Base-by-base conservation (phyloP, 176 grass and related monocot genomes). In the Lolium multiflorum region DNA sequence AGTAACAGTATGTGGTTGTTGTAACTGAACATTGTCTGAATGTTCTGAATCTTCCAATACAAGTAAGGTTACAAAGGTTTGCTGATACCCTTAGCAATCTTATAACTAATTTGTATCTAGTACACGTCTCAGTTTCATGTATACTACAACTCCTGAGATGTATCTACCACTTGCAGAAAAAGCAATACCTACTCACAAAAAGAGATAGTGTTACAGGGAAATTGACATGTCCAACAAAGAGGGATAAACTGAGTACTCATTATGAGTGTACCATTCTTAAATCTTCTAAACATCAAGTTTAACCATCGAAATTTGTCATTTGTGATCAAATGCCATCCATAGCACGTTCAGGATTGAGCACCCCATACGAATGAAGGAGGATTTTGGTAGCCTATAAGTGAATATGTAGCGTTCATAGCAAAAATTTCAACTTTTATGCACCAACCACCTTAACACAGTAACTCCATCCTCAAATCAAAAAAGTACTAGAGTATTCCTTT, bases 31-130 rank as follows among this genome's bases (percentile, higher is more conserved):
- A 60, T 48, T 73, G 21, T 31, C 21, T 83, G 68, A 7, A 71
- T 26, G 20, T 67, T 68, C 57, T 21, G 14, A 58, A 76, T 57
- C 60, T 76, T 76, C 51, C 4, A 20, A 22, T 47, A 43, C 50
- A 76, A 81, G 71, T 38, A 83, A 39, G 7, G 49, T 51, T 69
- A 60, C 52, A 83, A 20, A 66, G 25, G 11, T 77, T 76, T 61
- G 11, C 7, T 62, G 7, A 75, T 69, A 5, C 38, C 44, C 31
- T 86, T 77, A 70, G 44, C 41, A 75, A 17, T 1, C 25, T 49
- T n/a, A 72, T 81, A 57, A 78, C 39, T 63, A 61, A 52, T 9
- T 24, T 71, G 35, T 22, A 82, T 82, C 28, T 24, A 71, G 20
- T 39, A 11, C 31, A 57, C 12, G 17, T 28, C 11, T 69, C 9